These are phyloP conservation scores for Fragilariopsis cylindrus DNA, from an alignment of 108 stramenopile species.

Conservation along the genomic window DNA sequence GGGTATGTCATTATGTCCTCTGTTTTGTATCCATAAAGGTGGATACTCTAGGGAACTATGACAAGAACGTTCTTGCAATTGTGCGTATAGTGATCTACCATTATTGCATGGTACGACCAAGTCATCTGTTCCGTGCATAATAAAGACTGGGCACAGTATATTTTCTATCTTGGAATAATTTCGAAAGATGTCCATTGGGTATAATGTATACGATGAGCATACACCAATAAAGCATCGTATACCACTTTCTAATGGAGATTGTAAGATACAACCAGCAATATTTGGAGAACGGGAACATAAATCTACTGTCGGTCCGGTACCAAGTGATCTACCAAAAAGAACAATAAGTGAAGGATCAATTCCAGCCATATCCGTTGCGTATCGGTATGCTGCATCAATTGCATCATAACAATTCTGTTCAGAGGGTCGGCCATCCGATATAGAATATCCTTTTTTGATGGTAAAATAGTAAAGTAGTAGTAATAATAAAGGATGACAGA, in stretches of 20 bases:
- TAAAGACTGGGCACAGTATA: conserved; percentile 27
- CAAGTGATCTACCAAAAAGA: conserved; percentile 86
- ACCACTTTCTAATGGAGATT: conserved; percentile 43
- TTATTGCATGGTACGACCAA: conserved; percentile 32
- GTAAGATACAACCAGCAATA: conserved; percentile 41
- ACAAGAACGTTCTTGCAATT: conserved; percentile 7
- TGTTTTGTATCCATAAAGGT: conserved; percentile 30
- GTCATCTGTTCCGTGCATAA: conserved; percentile 31
- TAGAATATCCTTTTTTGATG: conserved; percentile 17
- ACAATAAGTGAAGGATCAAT: conserved; percentile 85
- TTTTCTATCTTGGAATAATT: conserved; percentile 32
- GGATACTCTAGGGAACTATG: conserved; percentile 18
- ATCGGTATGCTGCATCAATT: conserved; percentile 90
- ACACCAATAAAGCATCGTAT: conserved; percentile 32
- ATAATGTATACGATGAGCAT: conserved; percentile 15
- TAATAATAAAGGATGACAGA: too few species aligned
- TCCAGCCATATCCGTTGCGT: conserved; percentile 5
- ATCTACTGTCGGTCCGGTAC: conserved; percentile 93
- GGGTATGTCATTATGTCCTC: conserved; percentile 43
- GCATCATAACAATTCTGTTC: conserved; percentile 87
- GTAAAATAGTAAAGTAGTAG: too few species aligned
- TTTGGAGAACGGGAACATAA: conserved; percentile 74
- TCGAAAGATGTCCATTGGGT: conserved; percentile 32
- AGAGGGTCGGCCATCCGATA: conserved; percentile 43
- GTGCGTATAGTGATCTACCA: conserved; percentile 27